phyloP scores from a whole-genome alignment of 495 filamentous ascomycete species.

The Hypoxylon rickii region DNA sequence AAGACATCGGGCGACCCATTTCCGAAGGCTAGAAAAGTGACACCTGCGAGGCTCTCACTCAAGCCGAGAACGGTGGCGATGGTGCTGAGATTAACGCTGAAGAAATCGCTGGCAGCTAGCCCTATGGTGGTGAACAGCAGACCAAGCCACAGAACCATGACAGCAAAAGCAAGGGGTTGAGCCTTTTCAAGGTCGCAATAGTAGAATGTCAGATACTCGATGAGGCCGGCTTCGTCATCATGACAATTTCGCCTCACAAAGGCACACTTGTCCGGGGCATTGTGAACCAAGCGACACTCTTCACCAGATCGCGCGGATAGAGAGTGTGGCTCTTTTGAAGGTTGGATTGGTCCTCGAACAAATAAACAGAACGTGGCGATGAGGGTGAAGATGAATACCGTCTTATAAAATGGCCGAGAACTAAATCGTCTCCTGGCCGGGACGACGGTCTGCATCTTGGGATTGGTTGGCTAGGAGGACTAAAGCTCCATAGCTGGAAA shows the following conservation, averaged over 20 bases:
- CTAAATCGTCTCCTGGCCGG: conserved; percentile 25
- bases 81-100: conserved; percentile 95
- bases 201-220: conserved; percentile 89
- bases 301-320: conserved; percentile 22
- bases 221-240: conserved; percentile 86
- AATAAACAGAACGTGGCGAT: conserved; percentile 43
- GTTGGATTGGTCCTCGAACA: conserved; percentile 12
- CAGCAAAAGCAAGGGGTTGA: conserved; percentile 75
- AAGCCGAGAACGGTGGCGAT: conserved; percentile 85
- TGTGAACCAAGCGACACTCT: conserved; percentile 82
- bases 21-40: conserved; percentile 95
- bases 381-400: conserved; percentile 41
- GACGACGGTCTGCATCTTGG: conserved; percentile 13
- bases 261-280: conserved; percentile 78
- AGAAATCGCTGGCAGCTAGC: conserved; percentile 98
- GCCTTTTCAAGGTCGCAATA: conserved; percentile 77
- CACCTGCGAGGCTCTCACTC: conserved; percentile 94
- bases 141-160: conserved; percentile 83
- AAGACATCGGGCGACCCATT: conserved; percentile 99
- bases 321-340: conserved; percentile 1
- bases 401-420: conserved; percentile 46
- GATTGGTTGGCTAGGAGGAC: not conserved
- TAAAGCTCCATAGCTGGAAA: conserved; percentile 13
- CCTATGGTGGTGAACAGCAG: conserved; percentile 95
- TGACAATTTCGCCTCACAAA: conserved; percentile 82